Conservation (phyloP, 2,329 filamentous ascomycete genomes). For the Aureobasidium pullulans region DNA sequence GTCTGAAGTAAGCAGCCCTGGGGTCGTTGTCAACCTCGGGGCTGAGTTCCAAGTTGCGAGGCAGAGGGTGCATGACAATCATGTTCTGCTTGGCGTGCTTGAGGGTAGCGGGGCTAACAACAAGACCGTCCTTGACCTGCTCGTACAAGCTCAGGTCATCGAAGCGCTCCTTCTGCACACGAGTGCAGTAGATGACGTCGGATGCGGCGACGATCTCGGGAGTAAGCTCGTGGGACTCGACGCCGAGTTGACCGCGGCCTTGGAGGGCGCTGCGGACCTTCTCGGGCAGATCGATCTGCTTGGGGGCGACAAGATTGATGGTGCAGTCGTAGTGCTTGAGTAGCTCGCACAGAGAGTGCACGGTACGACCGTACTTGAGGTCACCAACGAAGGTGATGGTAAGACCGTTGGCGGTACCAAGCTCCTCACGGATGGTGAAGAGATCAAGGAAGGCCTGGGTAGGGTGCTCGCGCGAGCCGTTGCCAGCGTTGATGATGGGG, state of each 20-base stretch:
- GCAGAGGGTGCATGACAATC: conserved; percentile 92
- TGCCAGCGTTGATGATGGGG: conserved; percentile 94
- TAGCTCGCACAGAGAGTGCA: conserved; percentile 90
- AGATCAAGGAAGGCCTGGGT: conserved; percentile 96
- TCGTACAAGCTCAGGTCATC: conserved; percentile 74
- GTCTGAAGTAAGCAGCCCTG: conserved; percentile 94
- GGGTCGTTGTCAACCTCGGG: conserved; percentile 98
- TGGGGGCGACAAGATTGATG: conserved; percentile 84
- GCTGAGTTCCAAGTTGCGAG: conserved; percentile 84
- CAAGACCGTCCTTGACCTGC: conserved; percentile 76
- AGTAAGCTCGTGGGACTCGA: conserved; percentile 71
- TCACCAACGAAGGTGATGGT: conserved; percentile 96
- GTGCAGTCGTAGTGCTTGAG: conserved; percentile 93
- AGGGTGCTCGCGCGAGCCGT: conserved; percentile 91
- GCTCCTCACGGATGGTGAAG: conserved; percentile 95
- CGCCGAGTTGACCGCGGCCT: conserved; percentile 65
- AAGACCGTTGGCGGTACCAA: conserved; percentile 88
- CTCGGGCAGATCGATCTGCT: conserved; percentile 66
- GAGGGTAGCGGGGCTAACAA: conserved; percentile 83
- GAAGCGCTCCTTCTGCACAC: conserved; percentile 95
- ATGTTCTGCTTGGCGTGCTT: conserved; percentile 88
- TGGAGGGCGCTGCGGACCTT: conserved; percentile 67
- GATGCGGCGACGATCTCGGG: conserved; percentile 77
- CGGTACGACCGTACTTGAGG: conserved; percentile 83
- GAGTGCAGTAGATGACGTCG: conserved; percentile 94